These are phyloP conservation scores for Immersiella caudata DNA, from an alignment of 495 filamentous ascomycete genomes.

Conservation along the genomic window DNA sequence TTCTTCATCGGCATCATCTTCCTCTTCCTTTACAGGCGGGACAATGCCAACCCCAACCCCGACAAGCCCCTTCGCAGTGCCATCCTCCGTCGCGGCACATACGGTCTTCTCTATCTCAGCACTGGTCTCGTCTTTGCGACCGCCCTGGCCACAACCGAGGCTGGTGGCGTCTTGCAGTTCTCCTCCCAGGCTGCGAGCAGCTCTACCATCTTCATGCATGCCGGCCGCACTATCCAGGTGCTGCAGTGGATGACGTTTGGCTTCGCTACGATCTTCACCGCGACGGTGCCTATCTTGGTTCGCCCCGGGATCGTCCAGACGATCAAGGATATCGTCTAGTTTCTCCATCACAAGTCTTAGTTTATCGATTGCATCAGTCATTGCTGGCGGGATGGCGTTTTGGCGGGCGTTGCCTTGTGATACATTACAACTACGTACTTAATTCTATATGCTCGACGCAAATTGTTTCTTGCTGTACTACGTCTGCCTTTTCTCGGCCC, in stretches of 20 bases:
- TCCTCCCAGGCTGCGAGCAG: slow-evolving; percentile 20
- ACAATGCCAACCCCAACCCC: slow-evolving; percentile 20
- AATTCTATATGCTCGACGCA: no score
- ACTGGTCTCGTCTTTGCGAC: slow-evolving; percentile 29
- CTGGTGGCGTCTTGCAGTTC: slow-evolving; percentile 28
- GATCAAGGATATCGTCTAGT: neutral
- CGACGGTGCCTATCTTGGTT: slow-evolving; percentile 30
- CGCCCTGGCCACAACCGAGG: slow-evolving; percentile 33
- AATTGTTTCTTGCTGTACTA: no score
- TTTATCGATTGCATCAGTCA: neutral
- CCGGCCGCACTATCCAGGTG: slow-evolving; percentile 36
- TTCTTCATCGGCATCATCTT: slow-evolving; percentile 40
- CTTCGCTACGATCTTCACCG: slow-evolving; percentile 31
- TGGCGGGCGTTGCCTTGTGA: no score
- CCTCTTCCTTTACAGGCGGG: slow-evolving; percentile 27
- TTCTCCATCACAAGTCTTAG: no score
- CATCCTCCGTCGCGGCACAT: slow-evolving; percentile 31
- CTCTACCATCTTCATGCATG: slow-evolving; percentile 26
- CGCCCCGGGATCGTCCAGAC: slow-evolving; percentile 3
- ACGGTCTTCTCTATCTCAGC: slow-evolving; percentile 28
- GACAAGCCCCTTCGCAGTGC: slow-evolving; percentile 23
- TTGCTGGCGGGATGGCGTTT: neutral
- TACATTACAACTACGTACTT: no score
- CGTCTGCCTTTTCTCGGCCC: no score
- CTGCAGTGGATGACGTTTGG: slow-evolving; percentile 41